Evolutionary conservation across 208 protist genomes (phyloP), one percentile per base, ranked within the genome.

Genomic region (Crithidia expoeki): DNA sequence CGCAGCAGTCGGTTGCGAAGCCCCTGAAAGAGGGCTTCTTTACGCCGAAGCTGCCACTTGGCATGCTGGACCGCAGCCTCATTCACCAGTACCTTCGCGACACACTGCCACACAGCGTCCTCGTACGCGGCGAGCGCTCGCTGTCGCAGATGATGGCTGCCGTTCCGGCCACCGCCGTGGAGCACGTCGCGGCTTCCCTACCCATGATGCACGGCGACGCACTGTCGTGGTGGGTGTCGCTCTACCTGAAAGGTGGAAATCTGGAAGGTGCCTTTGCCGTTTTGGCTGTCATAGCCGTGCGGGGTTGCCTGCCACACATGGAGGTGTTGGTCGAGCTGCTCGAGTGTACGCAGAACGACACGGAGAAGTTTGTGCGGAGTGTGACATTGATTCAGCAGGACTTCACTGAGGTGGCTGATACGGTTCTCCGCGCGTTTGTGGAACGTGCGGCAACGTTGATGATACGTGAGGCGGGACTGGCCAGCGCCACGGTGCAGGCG

Each of bases 401-500:
- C 21, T 90, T 80, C 51, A 17, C 80, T 10, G 56, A 55, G 14
- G 72, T 80, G 27, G 64, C 82, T 0, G 68, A 75, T 0, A 68
- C 81, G 21, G 83, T 90, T 1, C 85, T 89, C 28, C 79, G 84
- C 32, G 84, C 88, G 2, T 93, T 87, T 72, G 81, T 85, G 10
- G 88, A 93, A 44, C 79, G 88, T 2, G 52, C 68, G 16, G 64
- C 9, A n/a, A 47, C 53, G 25, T 36, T 19, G 19, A 65, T 53
- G 40, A 36, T 25, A 44, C 59, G 27, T 2, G n/a, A 11, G 7
- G 9, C 33, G 4, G 27, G 42, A n/a, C 49, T 27, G 25, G 34
- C 57, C 16, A 49, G 27, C 50, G 46, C 50, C 17, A 58, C 47
- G 27, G 53, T 23, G 4, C 74, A 70, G 44, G 84, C 74, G 27